Percentiles rank a stretch among this genome's conserved stretches.
These are phyloP conservation scores for sweet orange (Citrus sinensis) DNA, from an alignment of 345 rosid genomes.

Conservation along the genomic window DNA sequence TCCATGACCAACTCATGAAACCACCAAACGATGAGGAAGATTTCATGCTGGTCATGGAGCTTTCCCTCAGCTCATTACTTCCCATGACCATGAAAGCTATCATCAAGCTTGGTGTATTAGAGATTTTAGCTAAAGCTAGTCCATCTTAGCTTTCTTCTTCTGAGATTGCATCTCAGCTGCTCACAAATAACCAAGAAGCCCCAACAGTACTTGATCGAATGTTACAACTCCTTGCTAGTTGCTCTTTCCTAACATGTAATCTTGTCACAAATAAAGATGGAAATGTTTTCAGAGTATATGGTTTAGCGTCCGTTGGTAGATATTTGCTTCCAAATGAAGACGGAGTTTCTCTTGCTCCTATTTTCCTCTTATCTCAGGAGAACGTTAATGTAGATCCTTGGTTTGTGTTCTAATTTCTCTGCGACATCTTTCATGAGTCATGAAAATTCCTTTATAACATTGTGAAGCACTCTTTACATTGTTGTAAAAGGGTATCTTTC, in stretches of 20 bases:
- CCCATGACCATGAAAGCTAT: conserved; percentile 20
- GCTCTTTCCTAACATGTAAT: background rate
- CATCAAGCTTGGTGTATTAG: conserved; percentile 12
- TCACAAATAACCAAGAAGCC: conserved; percentile 15
- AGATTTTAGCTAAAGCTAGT: conserved; percentile 21
- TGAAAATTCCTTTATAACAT: too few relatives aligned
- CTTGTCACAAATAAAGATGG: too few relatives aligned
- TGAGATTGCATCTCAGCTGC: conserved; percentile 28
- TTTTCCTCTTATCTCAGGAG: too few relatives aligned
- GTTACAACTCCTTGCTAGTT: conserved; percentile 18
- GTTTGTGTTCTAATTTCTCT: too few relatives aligned
- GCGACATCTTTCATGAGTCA: too few relatives aligned
- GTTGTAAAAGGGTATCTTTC: too few relatives aligned
- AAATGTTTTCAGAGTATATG: too few relatives aligned
- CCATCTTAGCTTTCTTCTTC: conserved; percentile 19
- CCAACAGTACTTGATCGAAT: conserved; percentile 27
- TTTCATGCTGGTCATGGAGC: conserved; percentile 17
- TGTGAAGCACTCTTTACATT: too few relatives aligned
- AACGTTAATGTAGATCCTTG: too few relatives aligned
- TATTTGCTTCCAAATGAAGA: too few relatives aligned
- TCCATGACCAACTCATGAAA: background rate
- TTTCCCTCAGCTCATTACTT: conserved; percentile 10
- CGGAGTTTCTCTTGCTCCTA: too few relatives aligned
- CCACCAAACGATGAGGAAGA: conserved; percentile 5
- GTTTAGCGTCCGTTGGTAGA: too few relatives aligned